Conservation (phyloP, 331 rosid genomes). For the Malus hybrid region DNA sequence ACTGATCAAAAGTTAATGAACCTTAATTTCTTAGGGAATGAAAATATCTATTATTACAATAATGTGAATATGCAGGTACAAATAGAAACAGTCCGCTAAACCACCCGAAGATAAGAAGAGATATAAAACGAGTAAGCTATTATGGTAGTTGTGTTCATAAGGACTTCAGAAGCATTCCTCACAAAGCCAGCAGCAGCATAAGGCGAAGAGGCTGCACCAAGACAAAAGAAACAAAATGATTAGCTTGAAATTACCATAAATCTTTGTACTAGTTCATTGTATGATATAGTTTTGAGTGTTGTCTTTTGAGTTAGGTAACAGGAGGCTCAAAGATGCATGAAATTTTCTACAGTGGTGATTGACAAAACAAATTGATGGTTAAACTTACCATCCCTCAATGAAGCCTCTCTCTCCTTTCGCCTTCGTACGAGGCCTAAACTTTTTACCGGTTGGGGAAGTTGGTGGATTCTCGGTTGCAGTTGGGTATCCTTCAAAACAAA, state of each 20-base stretch:
- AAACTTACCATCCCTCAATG: constrained; percentile 73
- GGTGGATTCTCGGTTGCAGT: constrained; percentile 34
- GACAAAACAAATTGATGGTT: neutral
- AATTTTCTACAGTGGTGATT: neutral
- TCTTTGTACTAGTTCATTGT: neutral
- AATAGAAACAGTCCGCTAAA: neutral
- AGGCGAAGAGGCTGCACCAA: constrained; percentile 65
- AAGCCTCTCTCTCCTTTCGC: constrained; percentile 71
- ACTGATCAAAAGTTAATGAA: neutral
- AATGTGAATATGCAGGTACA: neutral
- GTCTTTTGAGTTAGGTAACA: neutral
- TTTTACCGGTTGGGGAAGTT: constrained; percentile 32
- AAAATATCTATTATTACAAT: neutral
- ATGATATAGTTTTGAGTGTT: neutral
- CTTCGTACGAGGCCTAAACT: constrained; percentile 24
- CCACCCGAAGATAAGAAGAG: neutral
- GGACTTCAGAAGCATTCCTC: constrained; percentile 44
- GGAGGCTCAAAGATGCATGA: neutral
- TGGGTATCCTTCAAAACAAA: constrained; percentile 54
- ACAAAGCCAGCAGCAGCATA: constrained; percentile 87
- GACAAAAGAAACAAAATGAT: constrained; percentile 2
- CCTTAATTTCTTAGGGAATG: neutral
- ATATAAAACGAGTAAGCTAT: neutral
- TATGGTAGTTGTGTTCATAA: neutral
- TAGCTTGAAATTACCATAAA: neutral